Percentiles rank a stretch among this genome's conserved stretches.
phyloP scores from a whole-genome alignment of 176 grass and related monocot genomes.

The Paspalum vaginatum region DNA sequence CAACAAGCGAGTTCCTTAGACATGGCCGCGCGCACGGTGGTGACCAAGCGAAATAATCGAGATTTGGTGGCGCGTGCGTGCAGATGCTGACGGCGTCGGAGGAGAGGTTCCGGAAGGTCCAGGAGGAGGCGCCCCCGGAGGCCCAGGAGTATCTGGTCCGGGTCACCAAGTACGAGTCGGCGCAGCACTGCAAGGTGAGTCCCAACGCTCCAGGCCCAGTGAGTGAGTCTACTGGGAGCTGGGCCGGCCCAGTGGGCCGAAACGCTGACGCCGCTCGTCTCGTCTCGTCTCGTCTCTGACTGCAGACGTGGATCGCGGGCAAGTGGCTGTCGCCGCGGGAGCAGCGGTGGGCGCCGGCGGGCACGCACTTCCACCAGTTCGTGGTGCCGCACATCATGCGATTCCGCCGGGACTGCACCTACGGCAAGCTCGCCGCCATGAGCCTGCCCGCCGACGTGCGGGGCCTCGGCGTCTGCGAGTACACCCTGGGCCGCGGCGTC shows the following conservation, averaged over 20 bases:
- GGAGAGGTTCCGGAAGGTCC: conserved; percentile 52
- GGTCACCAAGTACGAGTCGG: conserved; percentile 55
- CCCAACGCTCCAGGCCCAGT: too few species aligned
- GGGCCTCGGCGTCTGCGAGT: conserved; percentile 68
- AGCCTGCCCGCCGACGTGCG: conserved; percentile 53
- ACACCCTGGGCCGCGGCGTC: conserved; percentile 54
- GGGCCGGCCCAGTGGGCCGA: not conserved
- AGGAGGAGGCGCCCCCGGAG: conserved; percentile 44
- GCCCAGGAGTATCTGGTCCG: conserved; percentile 46
- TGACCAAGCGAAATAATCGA: too few species aligned
- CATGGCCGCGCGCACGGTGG: too few species aligned
- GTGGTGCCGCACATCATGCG: conserved; percentile 61
- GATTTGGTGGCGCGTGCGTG: not conserved
- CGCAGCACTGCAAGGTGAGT: conserved; percentile 28
- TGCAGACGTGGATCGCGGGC: conserved; percentile 72
- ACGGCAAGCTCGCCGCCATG: conserved; percentile 45
- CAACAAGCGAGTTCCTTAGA: too few species aligned
- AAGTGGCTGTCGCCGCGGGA: conserved; percentile 64
- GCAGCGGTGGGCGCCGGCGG: conserved; percentile 56
- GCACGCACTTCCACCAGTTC: conserved; percentile 78
- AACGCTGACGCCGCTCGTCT: too few species aligned
- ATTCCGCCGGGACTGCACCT: conserved; percentile 55
- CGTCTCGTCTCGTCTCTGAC: too few species aligned
- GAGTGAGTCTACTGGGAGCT: too few species aligned
- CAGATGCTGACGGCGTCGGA: conserved; percentile 57